Conservation (phyloP, 1,284 basidiomycete species). For the Malassezia sympodialis region DNA sequence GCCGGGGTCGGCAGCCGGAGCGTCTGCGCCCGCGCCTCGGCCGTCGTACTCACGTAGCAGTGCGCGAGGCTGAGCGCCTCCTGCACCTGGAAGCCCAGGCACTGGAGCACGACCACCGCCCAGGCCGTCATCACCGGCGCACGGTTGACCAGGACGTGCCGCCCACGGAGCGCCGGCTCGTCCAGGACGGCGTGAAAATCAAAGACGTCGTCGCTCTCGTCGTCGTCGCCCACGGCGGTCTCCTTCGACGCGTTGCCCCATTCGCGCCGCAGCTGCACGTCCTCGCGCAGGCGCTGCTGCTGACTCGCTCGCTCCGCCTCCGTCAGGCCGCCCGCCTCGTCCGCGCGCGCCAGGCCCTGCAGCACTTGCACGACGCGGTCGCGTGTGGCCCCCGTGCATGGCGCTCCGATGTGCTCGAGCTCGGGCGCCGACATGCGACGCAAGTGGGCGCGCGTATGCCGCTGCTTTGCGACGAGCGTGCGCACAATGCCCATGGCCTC, state of each 20-base stretch:
- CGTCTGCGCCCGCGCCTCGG: slow-evolving; percentile 62
- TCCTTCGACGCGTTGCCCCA: slow-evolving; percentile 5
- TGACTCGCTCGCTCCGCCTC: slow-evolving; percentile 5
- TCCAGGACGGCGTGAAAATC: slow-evolving; percentile 32
- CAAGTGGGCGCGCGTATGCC: slow-evolving; percentile 5
- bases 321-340: slow-evolving; percentile 6
- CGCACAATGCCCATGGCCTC: slow-evolving; percentile 11
- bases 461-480: background rate
- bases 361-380: slow-evolving; percentile 12
- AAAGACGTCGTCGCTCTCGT: slow-evolving; percentile 1
- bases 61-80: slow-evolving; percentile 84
- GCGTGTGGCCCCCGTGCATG: slow-evolving; percentile 3
- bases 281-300: slow-evolving; percentile 1
- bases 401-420: slow-evolving; percentile 9
- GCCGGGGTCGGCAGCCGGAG: slow-evolving; percentile 44
- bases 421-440: slow-evolving; percentile 15
- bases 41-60: slow-evolving; percentile 84
- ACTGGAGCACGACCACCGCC: slow-evolving; percentile 73
- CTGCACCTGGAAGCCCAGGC: slow-evolving; percentile 69
- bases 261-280: slow-evolving; percentile 6
- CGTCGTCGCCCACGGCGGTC: background rate
- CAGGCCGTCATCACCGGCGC: slow-evolving; percentile 90
- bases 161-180: slow-evolving; percentile 40
- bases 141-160: slow-evolving; percentile 67
- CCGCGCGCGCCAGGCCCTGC: background rate